A percentile compares a stretch with the other conserved stretches of the same genome.
These are phyloP conservation scores for Dactylellina parvicollis DNA, from an alignment of 2,329 filamentous ascomycete genomes.

Conservation along the genomic window DNA sequence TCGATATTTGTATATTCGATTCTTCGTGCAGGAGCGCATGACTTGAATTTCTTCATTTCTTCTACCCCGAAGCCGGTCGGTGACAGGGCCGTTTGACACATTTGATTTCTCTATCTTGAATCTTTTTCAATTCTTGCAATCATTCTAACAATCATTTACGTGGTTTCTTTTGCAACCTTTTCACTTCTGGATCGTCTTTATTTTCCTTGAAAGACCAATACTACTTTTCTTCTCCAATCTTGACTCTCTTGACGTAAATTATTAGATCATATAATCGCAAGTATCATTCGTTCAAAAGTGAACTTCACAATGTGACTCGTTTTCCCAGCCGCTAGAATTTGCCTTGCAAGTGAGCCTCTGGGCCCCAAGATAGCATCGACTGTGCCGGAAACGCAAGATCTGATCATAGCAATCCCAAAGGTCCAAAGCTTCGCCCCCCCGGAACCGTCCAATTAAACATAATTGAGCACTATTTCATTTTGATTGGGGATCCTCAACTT, in stretches of 20 bases:
- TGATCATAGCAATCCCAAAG: not conserved
- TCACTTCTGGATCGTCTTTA: not conserved
- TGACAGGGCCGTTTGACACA: constrained; percentile 17
- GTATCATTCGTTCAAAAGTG: constrained; percentile 12
- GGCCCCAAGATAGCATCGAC: constrained; percentile 9
- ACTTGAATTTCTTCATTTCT: constrained; percentile 60
- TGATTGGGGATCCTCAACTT: constrained; percentile 10
- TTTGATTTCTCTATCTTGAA: constrained; percentile 8
- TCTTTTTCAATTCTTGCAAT: constrained; percentile 27
- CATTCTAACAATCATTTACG: constrained; percentile 10
- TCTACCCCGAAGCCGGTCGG: constrained; percentile 37
- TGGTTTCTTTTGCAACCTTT: constrained; percentile 7
- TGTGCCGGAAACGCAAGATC: not conserved
- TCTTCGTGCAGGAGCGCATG: constrained; percentile 58
- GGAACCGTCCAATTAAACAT: constrained; percentile 36
- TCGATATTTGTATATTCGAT: constrained; percentile 61
- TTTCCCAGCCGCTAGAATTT: constrained; percentile 22
- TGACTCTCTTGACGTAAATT: constrained; percentile 17
- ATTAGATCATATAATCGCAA: constrained; percentile 45
- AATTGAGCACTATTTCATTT: constrained; percentile 35
- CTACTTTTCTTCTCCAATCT: constrained; percentile 9
- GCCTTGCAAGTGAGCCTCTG: constrained; percentile 38
- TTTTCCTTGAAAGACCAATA: constrained; percentile 2
- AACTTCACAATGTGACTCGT: not conserved
- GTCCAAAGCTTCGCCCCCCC: constrained; percentile 2